Evolutionary conservation across 108 stramenopile genomes (phyloP).

Genomic region (Cyclotella kingstonii): DNA sequence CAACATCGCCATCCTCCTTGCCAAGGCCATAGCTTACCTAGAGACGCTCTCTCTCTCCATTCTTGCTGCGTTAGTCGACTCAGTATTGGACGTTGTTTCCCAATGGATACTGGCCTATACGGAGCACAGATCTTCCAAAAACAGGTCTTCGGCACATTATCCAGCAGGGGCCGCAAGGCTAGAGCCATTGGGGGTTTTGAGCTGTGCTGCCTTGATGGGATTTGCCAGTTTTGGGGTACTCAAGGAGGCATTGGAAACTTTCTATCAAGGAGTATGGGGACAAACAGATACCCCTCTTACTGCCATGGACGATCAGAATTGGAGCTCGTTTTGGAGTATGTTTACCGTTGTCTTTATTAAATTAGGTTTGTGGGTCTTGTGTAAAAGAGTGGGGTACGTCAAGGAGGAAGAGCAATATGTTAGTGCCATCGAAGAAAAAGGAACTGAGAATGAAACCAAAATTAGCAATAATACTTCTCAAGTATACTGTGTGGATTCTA

Average conservation of each 20-base stretch:
- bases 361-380: slow-evolving; percentile 58
- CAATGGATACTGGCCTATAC: slow-evolving; percentile 85
- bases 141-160: slow-evolving; percentile 78
- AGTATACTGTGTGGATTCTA: slow-evolving; percentile 59
- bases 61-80: slow-evolving; percentile 87
- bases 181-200: slow-evolving; percentile 92
- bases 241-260: slow-evolving; percentile 58
- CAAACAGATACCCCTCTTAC: slow-evolving; percentile 9
- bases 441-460: slow-evolving; percentile 13
- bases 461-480: too few relatives aligned
- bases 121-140: slow-evolving; percentile 67
- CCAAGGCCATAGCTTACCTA: slow-evolving; percentile 79
- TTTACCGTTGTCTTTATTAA: slow-evolving; percentile 80
- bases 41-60: slow-evolving; percentile 80
- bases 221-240: slow-evolving; percentile 90
- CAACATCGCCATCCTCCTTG: slow-evolving; percentile 77
- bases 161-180: slow-evolving; percentile 89
- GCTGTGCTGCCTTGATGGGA: slow-evolving; percentile 93
- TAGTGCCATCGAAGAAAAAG: slow-evolving; percentile 11
- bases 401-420: slow-evolving; percentile 17
- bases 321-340: slow-evolving; percentile 65
- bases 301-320: slow-evolving; percentile 44
- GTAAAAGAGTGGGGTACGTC: slow-evolving; percentile 46
- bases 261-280: slow-evolving; percentile 30
- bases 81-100: slow-evolving; percentile 86